These are phyloP conservation scores for Candida alai DNA, from an alignment of 805 yeast species.

Conservation along the genomic window DNA sequence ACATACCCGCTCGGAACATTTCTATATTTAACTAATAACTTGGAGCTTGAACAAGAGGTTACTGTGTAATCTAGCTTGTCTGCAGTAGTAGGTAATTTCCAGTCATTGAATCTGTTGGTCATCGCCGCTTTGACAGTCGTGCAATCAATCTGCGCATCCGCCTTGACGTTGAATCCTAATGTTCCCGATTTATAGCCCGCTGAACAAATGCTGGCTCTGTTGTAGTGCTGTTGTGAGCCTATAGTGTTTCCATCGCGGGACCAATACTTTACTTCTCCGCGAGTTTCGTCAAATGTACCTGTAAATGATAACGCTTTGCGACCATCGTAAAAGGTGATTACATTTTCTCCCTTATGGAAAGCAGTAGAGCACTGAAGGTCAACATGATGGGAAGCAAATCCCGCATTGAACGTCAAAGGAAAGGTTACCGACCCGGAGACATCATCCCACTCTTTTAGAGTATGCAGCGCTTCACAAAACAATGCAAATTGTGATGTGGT, in stretches of 20 bases:
- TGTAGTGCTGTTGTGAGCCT: slow-evolving; percentile 8
- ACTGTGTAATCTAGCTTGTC: slow-evolving; percentile 4
- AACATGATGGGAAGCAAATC: slow-evolving; percentile 9
- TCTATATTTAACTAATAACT: slow-evolving; percentile 11
- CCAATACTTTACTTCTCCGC: background rate
- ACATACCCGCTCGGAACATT: slow-evolving; percentile 27
- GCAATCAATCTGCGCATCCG: slow-evolving; percentile 14
- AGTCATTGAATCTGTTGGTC: slow-evolving; percentile 16
- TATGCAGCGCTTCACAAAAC: slow-evolving; percentile 15
- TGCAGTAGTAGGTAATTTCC: slow-evolving; percentile 14
- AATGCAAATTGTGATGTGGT: slow-evolving; percentile 14
- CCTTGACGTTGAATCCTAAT: slow-evolving; percentile 13
- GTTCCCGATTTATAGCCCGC: slow-evolving; percentile 20
- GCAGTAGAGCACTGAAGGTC: slow-evolving; percentile 13
- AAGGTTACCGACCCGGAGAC: slow-evolving; percentile 13
- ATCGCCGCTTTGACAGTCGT: slow-evolving; percentile 11
- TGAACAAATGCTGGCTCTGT: slow-evolving; percentile 15
- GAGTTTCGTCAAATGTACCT: slow-evolving; percentile 9
- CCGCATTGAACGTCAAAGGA: slow-evolving; percentile 16
- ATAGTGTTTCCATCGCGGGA: background rate
- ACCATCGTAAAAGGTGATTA: slow-evolving; percentile 16
- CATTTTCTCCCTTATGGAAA: slow-evolving; percentile 13
- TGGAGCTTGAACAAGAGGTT: slow-evolving; percentile 9
- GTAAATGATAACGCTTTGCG: slow-evolving; percentile 9
- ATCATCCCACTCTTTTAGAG: slow-evolving; percentile 8